These are phyloP conservation scores for Pleurotus tuber-regium DNA, from an alignment of 768 basidiomycete species.

Conservation along the genomic window DNA sequence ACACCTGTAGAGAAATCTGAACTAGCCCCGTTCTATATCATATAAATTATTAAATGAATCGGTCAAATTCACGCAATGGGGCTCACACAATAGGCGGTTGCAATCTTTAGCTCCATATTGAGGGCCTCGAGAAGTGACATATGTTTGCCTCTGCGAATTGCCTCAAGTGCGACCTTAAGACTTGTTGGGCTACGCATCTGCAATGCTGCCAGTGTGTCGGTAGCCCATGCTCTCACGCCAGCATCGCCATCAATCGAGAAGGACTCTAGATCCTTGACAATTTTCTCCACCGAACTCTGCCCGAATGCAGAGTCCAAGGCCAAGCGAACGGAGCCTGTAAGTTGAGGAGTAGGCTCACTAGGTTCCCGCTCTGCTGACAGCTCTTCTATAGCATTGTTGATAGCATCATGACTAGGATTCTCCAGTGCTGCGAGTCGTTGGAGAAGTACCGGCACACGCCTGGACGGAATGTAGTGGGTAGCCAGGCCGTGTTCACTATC, in stretches of 20 bases:
- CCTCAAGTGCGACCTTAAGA: slow-evolving; percentile 82
- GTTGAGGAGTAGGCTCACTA: slow-evolving; percentile 48
- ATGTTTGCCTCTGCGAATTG: slow-evolving; percentile 68
- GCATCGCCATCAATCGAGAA: slow-evolving; percentile 37
- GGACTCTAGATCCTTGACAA: slow-evolving; percentile 55
- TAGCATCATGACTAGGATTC: slow-evolving; percentile 18
- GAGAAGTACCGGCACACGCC: slow-evolving; percentile 69
- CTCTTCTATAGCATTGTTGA: slow-evolving; percentile 62
- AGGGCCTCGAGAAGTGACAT: slow-evolving; percentile 65
- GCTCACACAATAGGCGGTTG: slow-evolving; percentile 87
- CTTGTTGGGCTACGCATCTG: slow-evolving; percentile 85
- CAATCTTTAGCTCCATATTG: slow-evolving; percentile 85
- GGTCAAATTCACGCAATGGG: slow-evolving; percentile 15
- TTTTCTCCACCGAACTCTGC: slow-evolving; percentile 66
- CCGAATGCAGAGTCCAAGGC: slow-evolving; percentile 83
- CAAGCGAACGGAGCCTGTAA: slow-evolving; percentile 61
- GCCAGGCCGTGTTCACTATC: slow-evolving; percentile 87
- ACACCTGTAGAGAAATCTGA: slow-evolving; percentile 86
- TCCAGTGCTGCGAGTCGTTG: slow-evolving; percentile 62
- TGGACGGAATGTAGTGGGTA: slow-evolving; percentile 87
- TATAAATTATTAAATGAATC: slow-evolving; percentile 15
- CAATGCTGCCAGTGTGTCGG: slow-evolving; percentile 59
- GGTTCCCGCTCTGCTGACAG: slow-evolving; percentile 70
- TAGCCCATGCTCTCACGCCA: slow-evolving; percentile 70
- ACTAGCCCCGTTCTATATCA: slow-evolving; percentile 64